Evolutionary conservation across 2,329 filamentous ascomycete species (phyloP).

Genomic region (Penicillium sp.): DNA sequence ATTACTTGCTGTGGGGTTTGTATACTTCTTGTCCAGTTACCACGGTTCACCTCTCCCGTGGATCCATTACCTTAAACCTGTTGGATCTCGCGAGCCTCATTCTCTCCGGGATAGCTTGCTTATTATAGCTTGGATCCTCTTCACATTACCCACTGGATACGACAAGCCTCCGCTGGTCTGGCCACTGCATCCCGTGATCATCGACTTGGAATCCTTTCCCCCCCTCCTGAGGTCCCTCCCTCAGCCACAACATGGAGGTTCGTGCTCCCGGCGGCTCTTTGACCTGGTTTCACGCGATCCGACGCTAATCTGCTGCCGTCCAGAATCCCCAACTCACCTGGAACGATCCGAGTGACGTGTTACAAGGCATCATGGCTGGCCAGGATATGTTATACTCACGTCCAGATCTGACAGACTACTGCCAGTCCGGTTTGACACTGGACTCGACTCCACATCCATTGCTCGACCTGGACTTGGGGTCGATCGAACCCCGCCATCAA

Average conservation of each 20-base stretch:
- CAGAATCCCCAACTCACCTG: conserved; percentile 24
- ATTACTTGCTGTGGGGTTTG: neutral
- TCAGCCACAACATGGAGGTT: conserved; percentile 20
- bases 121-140: neutral
- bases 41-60: neutral
- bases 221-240: neutral
- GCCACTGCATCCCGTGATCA: neutral
- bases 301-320: neutral
- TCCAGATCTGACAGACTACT: conserved; percentile 14
- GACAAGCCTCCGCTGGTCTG: conserved; percentile 3
- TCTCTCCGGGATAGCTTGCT: neutral
- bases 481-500: conserved; percentile 25
- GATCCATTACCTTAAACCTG: neutral
- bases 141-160: conserved; percentile 1
- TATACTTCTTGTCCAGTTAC: neutral
- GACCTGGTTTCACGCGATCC: neutral
- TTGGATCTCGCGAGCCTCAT: neutral
- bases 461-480: conserved; percentile 31
- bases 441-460: conserved; percentile 31
- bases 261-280: neutral
- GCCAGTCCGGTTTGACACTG: conserved; percentile 15
- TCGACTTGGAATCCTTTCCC: neutral
- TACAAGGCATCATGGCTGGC: conserved; percentile 38
- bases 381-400: conserved; percentile 10
- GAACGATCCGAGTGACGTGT: conserved; percentile 34